Conservation (phyloP, 148 eudicot genomes). For the Agrostemma githago region DNA sequence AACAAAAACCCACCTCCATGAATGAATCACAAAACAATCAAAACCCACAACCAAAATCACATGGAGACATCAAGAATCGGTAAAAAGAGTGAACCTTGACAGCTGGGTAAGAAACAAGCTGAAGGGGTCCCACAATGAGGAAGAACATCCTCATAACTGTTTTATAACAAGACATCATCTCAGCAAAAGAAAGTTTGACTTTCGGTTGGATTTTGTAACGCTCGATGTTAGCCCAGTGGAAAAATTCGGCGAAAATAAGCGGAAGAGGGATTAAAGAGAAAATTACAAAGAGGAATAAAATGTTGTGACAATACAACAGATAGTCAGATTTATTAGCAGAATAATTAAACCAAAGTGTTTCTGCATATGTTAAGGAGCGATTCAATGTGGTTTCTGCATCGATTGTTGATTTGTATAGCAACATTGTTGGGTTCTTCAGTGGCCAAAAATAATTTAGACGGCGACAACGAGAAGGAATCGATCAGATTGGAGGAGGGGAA, state of each 20-base stretch:
- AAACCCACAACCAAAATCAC: slow-evolving; percentile 19
- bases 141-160: slow-evolving; percentile 73
- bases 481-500: not conserved
- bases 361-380: slow-evolving; percentile 50
- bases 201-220: slow-evolving; percentile 78
- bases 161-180: slow-evolving; percentile 52
- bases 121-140: slow-evolving; percentile 76
- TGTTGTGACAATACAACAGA: slow-evolving; percentile 77
- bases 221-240: slow-evolving; percentile 26
- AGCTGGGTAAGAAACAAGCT: slow-evolving; percentile 69
- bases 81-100: slow-evolving; percentile 35
- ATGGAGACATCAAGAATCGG: not conserved
- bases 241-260: slow-evolving; percentile 39
- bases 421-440: slow-evolving; percentile 33
- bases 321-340: slow-evolving; percentile 74
- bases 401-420: slow-evolving; percentile 51
- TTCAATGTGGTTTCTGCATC: slow-evolving; percentile 59
- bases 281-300: slow-evolving; percentile 61
- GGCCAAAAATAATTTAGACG: not conserved
- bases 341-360: slow-evolving; percentile 73
- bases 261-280: slow-evolving; percentile 64
- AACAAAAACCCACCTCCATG: slow-evolving; percentile 11
- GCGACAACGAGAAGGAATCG: not conserved
- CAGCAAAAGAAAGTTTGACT: slow-evolving; percentile 41
- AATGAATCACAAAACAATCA: slow-evolving; percentile 10